A percentile compares a stretch with the other conserved stretches of the same genome.
Conservation (phyloP, 176 grass and related monocot genomes). For the Bolboschoenus planiculmis region DNA sequence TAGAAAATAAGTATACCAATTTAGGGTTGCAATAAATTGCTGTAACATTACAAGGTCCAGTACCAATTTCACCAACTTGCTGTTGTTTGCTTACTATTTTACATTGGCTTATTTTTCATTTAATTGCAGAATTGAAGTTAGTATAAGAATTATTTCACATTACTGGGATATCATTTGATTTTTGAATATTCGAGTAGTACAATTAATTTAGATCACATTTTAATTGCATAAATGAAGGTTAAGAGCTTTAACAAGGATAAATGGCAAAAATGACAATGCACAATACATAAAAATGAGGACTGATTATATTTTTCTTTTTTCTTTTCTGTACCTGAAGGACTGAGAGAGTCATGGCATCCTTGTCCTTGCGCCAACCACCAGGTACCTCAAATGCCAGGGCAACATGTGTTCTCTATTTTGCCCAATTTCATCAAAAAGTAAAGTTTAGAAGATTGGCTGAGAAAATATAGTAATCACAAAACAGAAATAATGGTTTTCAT, state of each 20-base stretch:
- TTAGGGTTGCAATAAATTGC: not conserved
- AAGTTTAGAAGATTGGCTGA: slow-evolving; percentile 7
- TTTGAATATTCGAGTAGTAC: not conserved
- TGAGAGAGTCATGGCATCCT: slow-evolving; percentile 48
- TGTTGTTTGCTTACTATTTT: not conserved
- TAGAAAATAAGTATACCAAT: not conserved
- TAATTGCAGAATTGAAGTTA: not conserved
- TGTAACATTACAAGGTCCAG: not conserved
- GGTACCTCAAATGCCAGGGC: slow-evolving; percentile 87
- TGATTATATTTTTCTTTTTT: not conserved
- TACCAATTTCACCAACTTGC: not conserved
- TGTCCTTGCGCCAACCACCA: slow-evolving; percentile 86
- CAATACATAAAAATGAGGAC: not conserved
- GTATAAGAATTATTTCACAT: not conserved
- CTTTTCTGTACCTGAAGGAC: slow-evolving; percentile 62
- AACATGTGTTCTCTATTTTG: slow-evolving; percentile 67
- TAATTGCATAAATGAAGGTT: not conserved
- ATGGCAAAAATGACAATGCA: not conserved
- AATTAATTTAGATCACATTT: not conserved
- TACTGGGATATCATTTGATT: not conserved
- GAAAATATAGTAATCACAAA: slow-evolving; percentile 1
- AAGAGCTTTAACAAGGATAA: not conserved
- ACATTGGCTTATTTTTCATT: not conserved
- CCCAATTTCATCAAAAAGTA: slow-evolving; percentile 2
- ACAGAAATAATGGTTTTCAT: not conserved